phyloP scores from a whole-genome alignment of 192 early-diverging fungal genomes.

The Backusella tarrabulga region DNA sequence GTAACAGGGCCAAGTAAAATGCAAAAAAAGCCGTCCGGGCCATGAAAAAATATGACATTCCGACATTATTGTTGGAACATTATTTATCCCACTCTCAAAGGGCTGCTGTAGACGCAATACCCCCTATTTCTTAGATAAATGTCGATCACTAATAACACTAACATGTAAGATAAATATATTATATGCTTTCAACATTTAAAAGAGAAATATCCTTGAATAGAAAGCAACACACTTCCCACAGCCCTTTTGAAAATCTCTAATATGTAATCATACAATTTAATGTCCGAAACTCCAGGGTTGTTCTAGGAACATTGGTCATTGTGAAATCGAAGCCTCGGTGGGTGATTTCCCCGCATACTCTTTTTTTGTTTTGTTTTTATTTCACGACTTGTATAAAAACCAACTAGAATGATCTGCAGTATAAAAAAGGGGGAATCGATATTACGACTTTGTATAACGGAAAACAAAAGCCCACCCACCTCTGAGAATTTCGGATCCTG shows the following conservation, averaged over 20 bases:
- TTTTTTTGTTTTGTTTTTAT: slow-evolving; percentile 5
- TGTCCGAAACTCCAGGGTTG: neutral
- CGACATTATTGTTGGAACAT: slow-evolving; percentile 14
- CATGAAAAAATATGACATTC: slow-evolving; percentile 17
- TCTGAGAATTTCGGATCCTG: neutral
- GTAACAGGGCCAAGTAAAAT: slow-evolving; percentile 34
- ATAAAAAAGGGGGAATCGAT: neutral
- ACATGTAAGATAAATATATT: neutral
- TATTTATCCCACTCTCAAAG: slow-evolving; percentile 10
- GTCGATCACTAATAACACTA: neutral
- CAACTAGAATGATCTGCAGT: neutral
- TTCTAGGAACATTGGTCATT: neutral
- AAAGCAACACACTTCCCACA: neutral
- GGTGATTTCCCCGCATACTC: neutral
- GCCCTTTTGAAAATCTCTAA: neutral
- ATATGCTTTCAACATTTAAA: neutral
- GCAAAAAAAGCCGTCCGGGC: slow-evolving; percentile 26
- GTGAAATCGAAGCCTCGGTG: neutral
- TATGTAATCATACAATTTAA: neutral
- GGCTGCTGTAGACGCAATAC: neutral
- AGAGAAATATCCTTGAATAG: neutral
- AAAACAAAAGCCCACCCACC: neutral
- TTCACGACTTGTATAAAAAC: neutral
- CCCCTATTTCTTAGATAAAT: neutral
- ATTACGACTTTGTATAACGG: neutral